Percentiles rank a stretch among this genome's conserved stretches.
phyloP scores from a whole-genome alignment of 176 grass and related monocot genomes.

The Cenchrus americanus region DNA sequence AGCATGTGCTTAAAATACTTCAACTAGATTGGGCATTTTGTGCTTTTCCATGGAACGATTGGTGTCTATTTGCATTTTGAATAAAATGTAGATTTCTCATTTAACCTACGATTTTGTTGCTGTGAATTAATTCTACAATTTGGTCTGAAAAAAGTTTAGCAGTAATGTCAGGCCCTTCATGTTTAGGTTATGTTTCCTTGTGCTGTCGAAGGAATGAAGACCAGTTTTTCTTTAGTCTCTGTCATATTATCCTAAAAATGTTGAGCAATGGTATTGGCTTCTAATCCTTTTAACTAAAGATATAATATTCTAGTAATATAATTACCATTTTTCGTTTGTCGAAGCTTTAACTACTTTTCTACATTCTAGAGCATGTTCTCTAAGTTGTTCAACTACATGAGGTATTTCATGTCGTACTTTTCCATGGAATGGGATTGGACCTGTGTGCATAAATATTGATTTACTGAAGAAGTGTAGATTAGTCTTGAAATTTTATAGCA shows the following conservation, averaged over 20 bases:
- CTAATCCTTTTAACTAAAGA: background rate
- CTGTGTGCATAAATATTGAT: background rate
- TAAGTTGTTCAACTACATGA: background rate
- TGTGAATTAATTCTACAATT: background rate
- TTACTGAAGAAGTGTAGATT: constrained; percentile 6
- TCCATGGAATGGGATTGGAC: background rate
- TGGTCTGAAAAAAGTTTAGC: background rate
- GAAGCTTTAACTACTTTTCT: background rate
- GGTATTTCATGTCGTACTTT: background rate
- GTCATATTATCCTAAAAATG: constrained; percentile 2
- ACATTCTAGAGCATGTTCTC: background rate
- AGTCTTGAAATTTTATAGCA: background rate
- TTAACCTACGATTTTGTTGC: constrained; percentile 4
- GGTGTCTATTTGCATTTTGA: background rate
- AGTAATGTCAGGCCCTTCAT: background rate
- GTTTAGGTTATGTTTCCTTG: background rate
- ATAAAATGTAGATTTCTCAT: constrained; percentile 4
- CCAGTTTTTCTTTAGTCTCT: background rate
- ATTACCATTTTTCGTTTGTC: background rate
- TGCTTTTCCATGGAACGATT: background rate
- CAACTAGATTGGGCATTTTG: background rate
- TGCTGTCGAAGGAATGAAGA: background rate
- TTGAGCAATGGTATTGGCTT: background rate
- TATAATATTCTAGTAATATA: background rate
- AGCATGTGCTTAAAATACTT: background rate